Base-by-base conservation (phyloP, 2,329 filamentous ascomycete genomes). In the Diaporthe humulicola region DNA sequence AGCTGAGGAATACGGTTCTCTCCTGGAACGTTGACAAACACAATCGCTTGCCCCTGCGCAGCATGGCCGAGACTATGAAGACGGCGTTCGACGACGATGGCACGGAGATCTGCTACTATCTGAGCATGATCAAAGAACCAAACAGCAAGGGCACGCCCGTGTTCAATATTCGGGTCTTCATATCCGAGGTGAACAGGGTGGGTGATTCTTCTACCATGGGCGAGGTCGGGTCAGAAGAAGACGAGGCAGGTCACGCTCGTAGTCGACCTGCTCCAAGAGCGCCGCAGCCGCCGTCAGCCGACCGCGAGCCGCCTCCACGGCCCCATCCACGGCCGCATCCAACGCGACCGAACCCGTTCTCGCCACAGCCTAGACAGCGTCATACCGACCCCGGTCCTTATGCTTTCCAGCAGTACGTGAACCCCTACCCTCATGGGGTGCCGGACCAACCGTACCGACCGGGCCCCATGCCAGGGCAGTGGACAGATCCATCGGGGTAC, bases 111-210 rank as follows among this genome's bases (percentile, higher is more conserved):
- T 22, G 36, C 1, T 75, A 73, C 36, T 50, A 25, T 1, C 25
- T 75, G 3, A n/a, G 28, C 40, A 64, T 30, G 73, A 67, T 54
- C 42, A 71, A 36, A 28, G 70, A 45, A 69, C 54, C n/a, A 1
- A 48, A 73, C 36, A 57, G 30, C 40, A 71, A 70, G 33, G 73
- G 73, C 7, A 75, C 66, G 10, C 73, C 61, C 1, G 70, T 75
- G 1, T 75, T 75, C 54, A 73, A 69, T 25, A 57, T 75, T 52
- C 30, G 52, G 38, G 50, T 75, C 38, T 77, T 75, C 75, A 71
- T 78, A 36, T 79, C 79, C 73, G 77, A 78, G 12, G n/a, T 73
- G 5, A 57, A 42, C 72, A 22, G 60, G 28, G 50, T 83, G 79
- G 38, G 50, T 2, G 54, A 70, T 36, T 38, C 67, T 22, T 58